Percentiles rank a stretch among this genome's conserved stretches.
phyloP scores from a whole-genome alignment of 805 yeast genomes.

The Lipomyces yamadae region DNA sequence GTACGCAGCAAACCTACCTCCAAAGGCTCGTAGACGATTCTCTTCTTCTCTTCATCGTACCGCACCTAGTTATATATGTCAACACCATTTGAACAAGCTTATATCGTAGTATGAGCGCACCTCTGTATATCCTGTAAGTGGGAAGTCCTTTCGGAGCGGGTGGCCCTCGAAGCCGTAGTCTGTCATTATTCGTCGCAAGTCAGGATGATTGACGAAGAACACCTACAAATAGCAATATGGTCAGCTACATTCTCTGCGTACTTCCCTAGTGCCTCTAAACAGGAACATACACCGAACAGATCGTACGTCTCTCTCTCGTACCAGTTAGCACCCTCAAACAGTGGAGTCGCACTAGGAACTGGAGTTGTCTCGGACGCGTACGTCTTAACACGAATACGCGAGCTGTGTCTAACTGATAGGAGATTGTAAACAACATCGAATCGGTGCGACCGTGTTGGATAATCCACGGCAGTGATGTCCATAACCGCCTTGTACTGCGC shows the following conservation, averaged over 20 bases:
- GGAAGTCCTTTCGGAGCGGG: constrained; percentile 90
- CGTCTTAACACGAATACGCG: constrained; percentile 86
- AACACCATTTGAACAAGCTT: background rate
- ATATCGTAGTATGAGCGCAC: constrained; percentile 9
- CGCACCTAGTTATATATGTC: constrained; percentile 53
- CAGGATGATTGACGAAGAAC: constrained; percentile 88
- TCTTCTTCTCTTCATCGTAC: constrained; percentile 88
- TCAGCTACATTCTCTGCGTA: background rate
- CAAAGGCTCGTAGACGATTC: constrained; percentile 86
- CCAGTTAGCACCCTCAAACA: constrained; percentile 86
- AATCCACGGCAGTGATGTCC: constrained; percentile 87
- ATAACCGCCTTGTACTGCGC: constrained; percentile 77
- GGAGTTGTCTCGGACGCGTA: constrained; percentile 82
- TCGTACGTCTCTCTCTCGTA: constrained; percentile 89
- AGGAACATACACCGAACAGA: constrained; percentile 62
- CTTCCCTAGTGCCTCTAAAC: background rate
- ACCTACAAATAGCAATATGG: constrained; percentile 40
- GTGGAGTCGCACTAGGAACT: constrained; percentile 75
- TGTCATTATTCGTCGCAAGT: constrained; percentile 84
- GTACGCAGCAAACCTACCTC: constrained; percentile 48
- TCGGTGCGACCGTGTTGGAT: constrained; percentile 80
- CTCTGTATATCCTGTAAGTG: constrained; percentile 88
- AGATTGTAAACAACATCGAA: constrained; percentile 87
- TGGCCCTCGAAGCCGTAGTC: constrained; percentile 93
- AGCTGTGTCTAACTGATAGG: constrained; percentile 79